These are phyloP conservation scores for Lactarius deliciosus DNA, from an alignment of 768 basidiomycete species.

Conservation along the genomic window DNA sequence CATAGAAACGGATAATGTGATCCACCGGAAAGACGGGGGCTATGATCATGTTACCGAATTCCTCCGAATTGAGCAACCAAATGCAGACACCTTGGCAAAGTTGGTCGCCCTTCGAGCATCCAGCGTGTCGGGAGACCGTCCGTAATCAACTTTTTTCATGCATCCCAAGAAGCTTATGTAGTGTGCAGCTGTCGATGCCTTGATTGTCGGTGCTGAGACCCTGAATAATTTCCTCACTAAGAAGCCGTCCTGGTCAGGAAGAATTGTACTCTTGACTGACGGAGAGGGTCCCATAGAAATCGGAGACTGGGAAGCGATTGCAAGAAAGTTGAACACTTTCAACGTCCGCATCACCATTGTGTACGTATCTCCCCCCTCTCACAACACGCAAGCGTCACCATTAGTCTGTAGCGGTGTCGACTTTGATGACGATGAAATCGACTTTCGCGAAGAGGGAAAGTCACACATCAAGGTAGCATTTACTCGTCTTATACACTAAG, in stretches of 20 bases:
- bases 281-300: conserved; percentile 72
- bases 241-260: conserved; percentile 85
- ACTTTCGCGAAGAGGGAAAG: conserved; percentile 67
- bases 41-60: conserved; percentile 75
- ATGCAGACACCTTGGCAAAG: conserved; percentile 61
- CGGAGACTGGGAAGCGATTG: conserved; percentile 73
- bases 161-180: conserved; percentile 10
- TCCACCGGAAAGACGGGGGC: conserved; percentile 60
- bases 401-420: conserved; percentile 70
- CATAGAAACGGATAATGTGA: conserved; percentile 63
- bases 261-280: conserved; percentile 82
- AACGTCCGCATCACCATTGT: conserved; percentile 65
- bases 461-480: conserved; percentile 63
- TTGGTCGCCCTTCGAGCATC: conserved; percentile 61
- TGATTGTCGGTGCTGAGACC: conserved; percentile 84
- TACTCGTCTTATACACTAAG: not conserved
- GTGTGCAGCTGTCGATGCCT: conserved; percentile 71
- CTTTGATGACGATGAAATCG: conserved; percentile 74
- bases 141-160: conserved; percentile 32
- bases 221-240: conserved; percentile 63
- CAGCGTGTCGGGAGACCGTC: conserved; percentile 62
- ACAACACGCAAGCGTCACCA: conserved; percentile 10
- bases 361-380: conserved; percentile 44
- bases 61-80: conserved; percentile 67
- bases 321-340: conserved; percentile 59